These are phyloP conservation scores for Nannizziopsis arthrosporioides DNA, from an alignment of 2,329 filamentous ascomycete genomes.

Conservation along the genomic window DNA sequence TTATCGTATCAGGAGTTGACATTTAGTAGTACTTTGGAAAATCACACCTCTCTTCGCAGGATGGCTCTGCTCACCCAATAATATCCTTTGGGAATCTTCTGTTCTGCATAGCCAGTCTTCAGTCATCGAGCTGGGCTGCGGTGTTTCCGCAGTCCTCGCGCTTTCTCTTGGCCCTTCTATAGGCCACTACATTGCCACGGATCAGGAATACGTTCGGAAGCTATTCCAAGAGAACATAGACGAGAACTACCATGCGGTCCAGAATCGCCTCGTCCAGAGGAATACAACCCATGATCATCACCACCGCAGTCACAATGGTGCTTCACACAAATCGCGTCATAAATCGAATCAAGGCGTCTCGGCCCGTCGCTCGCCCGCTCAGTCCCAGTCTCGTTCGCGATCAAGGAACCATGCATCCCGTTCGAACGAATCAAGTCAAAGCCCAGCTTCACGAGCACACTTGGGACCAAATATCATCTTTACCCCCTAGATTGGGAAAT, in stretches of 20 bases:
- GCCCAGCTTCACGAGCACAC: neutral
- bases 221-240: conserved; percentile 65
- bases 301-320: neutral
- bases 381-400: conserved; percentile 13
- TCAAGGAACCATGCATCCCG: neutral
- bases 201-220: conserved; percentile 74
- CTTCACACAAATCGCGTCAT: conserved; percentile 10
- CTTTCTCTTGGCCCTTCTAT: conserved; percentile 54
- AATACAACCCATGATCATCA: neutral
- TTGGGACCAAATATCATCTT: conserved; percentile 41
- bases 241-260: conserved; percentile 23
- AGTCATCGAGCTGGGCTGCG: conserved; percentile 76
- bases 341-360: conserved; percentile 12
- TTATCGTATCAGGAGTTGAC: conserved; percentile 7
- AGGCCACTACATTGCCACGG: conserved; percentile 62
- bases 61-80: conserved; percentile 57
- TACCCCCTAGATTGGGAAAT: conserved; percentile 70
- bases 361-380: neutral
- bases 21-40: conserved; percentile 66
- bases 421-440: conserved; percentile 6
- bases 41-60: conserved; percentile 71
- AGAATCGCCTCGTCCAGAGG: neutral
- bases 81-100: conserved; percentile 49
- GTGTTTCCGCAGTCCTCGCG: conserved; percentile 69
- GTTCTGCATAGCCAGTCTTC: conserved; percentile 46